Percentiles rank a stretch among this genome's conserved stretches.
phyloP scores from a whole-genome alignment of 2,329 filamentous ascomycete species.

The Cercospora sojina region DNA sequence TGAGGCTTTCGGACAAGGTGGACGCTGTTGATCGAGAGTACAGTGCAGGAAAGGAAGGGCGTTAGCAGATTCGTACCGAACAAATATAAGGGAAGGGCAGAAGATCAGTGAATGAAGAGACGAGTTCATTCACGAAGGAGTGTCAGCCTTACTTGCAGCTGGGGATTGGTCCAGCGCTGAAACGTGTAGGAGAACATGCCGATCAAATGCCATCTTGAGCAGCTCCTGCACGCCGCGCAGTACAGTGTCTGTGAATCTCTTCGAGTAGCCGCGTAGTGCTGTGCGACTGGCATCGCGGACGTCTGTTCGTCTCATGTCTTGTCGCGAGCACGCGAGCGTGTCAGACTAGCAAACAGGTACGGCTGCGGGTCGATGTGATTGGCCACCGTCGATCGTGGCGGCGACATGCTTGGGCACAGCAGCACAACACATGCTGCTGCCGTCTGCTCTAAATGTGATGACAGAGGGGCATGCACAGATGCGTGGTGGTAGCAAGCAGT shows the following conservation, averaged over 20 bases:
- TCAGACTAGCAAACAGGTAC: neutral
- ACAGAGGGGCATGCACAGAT: neutral
- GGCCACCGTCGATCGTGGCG: neutral
- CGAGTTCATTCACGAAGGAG: constrained; percentile 6
- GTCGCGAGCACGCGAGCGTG: neutral
- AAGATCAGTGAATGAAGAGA: neutral
- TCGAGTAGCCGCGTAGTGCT: neutral
- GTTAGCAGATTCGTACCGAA: neutral
- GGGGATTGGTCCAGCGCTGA: neutral
- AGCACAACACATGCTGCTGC: neutral
- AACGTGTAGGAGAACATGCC: neutral
- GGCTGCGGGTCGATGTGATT: neutral
- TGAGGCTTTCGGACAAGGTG: neutral
- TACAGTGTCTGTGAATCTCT: neutral
- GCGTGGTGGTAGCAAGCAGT: neutral
- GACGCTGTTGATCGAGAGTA: neutral
- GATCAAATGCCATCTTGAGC: constrained; percentile 4
- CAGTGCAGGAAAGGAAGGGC: neutral
- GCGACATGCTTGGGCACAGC: neutral
- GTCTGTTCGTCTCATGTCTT: neutral
- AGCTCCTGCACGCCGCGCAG: neutral
- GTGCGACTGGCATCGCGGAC: neutral
- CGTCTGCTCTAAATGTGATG: neutral
- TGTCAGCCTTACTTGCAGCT: constrained; percentile 7
- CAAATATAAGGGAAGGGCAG: neutral